phyloP scores from a whole-genome alignment of 2,329 filamentous ascomycete genomes.

The Dothiorella sarmentorum region DNA sequence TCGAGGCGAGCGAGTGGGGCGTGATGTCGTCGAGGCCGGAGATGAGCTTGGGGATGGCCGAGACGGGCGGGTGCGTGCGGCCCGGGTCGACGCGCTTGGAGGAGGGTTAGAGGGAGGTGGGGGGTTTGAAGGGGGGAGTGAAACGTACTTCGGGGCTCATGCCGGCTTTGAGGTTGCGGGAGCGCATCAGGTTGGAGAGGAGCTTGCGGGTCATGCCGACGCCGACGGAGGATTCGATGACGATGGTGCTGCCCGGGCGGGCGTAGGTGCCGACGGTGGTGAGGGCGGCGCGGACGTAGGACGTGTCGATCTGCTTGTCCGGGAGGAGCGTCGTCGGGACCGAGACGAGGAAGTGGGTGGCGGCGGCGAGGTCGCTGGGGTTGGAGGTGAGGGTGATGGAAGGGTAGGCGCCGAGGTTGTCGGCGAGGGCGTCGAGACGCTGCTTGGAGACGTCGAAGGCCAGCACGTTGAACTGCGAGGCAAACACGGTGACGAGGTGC shows the following conservation, averaged over 20 bases:
- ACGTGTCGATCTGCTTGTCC: conserved; percentile 49
- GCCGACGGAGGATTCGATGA: conserved; percentile 54
- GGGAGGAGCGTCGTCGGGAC: conserved; percentile 51
- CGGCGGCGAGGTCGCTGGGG: conserved; percentile 38
- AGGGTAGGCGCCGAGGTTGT: conserved; percentile 24
- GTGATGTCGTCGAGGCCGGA: conserved; percentile 49
- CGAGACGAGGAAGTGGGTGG: conserved; percentile 53
- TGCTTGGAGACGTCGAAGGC: conserved; percentile 28
- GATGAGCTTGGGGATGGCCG: conserved; percentile 52
- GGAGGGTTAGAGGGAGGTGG: conserved; percentile 45
- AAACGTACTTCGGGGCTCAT: conserved; percentile 47
- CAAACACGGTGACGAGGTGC: conserved; percentile 48
- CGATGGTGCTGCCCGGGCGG: conserved; percentile 45
- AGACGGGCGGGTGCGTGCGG: conserved; percentile 35
- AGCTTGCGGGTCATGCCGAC: conserved; percentile 54
- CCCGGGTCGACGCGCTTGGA: conserved; percentile 50
- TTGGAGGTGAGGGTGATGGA: conserved; percentile 40
- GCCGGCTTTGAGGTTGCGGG: conserved; percentile 27
- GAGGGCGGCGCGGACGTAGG: conserved; percentile 47
- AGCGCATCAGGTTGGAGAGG: conserved; percentile 44
- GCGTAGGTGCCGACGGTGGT: conserved; percentile 42
- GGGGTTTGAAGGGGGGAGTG: conserved; percentile 53
- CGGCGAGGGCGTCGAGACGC: neutral
- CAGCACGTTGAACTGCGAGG: conserved; percentile 41
- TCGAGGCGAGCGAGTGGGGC: conserved; percentile 45